Base-by-base conservation (phyloP, 2,329 filamentous ascomycete genomes). In the Xylaria sp. region DNA sequence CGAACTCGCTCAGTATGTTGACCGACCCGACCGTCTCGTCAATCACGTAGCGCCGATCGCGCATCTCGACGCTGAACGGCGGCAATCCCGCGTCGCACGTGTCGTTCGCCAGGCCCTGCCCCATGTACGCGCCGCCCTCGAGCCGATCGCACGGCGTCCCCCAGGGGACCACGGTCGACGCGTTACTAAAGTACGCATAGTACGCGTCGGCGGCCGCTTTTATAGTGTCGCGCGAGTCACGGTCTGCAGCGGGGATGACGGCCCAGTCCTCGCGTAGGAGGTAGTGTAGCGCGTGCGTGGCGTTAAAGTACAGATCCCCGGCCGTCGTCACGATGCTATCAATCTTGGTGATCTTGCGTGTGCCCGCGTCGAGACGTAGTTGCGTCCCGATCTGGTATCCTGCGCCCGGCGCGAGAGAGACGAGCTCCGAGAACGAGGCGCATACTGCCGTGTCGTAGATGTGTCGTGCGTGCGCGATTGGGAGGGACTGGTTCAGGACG, bases 111-210 rank as follows among this genome's bases (percentile, higher is more conserved):
- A 66, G 47, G 7, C 70, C 70, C 14, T 55, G 37, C 4, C 70
- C 71, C 17, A 69, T 73, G 53, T 71, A 73, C 21, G 67, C 70
- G 38, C 63, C 66, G 35, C 71, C 71, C 54, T 73, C 71, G 25
- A 72, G 71, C 1, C 76, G 69, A 14, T 61, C 67, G 58, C 76
- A 78, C 2, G 74, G 75, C 14, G 70, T 69, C 19, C 73, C 75
- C 73, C 74, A 78, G 1, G 75, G 74, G 4, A 78, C 72, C 0
- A 28, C 64, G 61, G 37, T 69, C 2, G 57, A 47, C 14, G 23
- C 57, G 67, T 72, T 67, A 60, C 60, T 70, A 65, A 73, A 76
- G 23, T 74, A 63, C 49, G 73, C 71, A 35, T 74, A 64, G 50
- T 76, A 75, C 11, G 74, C 73, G 33, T 76, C 74, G 2, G 70